Percentiles rank a stretch among this genome's conserved stretches.
Evolutionary conservation across 2,329 filamentous ascomycete genomes (phyloP).

Genomic region (Endothia cerciana): DNA sequence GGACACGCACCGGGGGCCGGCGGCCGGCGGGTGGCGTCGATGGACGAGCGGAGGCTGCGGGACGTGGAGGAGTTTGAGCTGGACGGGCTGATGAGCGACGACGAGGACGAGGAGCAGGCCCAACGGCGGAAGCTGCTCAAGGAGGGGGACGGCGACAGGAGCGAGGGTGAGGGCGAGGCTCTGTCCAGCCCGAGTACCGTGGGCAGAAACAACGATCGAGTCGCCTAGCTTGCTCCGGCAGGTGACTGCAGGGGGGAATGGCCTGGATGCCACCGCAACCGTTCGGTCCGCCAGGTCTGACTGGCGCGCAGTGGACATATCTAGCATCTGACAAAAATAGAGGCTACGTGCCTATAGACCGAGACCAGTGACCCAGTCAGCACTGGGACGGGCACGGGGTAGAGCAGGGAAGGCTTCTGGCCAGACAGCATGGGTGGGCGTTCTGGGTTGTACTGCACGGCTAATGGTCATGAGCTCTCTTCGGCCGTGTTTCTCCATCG

Average conservation of each 20-base stretch:
- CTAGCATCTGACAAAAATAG: background rate
- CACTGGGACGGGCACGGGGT: background rate
- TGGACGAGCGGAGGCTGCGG: slow-evolving; percentile 62
- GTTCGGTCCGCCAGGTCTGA: background rate
- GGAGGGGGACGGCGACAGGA: slow-evolving; percentile 36
- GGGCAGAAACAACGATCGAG: slow-evolving; percentile 49
- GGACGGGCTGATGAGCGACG: slow-evolving; percentile 86
- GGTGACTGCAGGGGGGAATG: background rate
- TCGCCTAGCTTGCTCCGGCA: slow-evolving; percentile 30
- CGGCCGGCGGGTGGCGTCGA: slow-evolving; percentile 18
- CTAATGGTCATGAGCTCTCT: slow-evolving; percentile 4
- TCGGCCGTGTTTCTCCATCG: background rate
- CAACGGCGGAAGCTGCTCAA: slow-evolving; percentile 43
- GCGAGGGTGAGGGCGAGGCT: slow-evolving; percentile 31
- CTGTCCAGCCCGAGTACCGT: slow-evolving; percentile 54
- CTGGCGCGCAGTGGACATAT: background rate
- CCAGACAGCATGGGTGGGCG: slow-evolving; percentile 22
- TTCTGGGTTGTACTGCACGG: slow-evolving; percentile 18
- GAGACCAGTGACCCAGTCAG: background rate
- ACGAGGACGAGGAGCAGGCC: slow-evolving; percentile 65
- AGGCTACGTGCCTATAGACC: background rate
- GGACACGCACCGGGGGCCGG: slow-evolving; percentile 36
- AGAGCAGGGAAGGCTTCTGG: background rate
- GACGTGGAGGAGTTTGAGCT: slow-evolving; percentile 95
- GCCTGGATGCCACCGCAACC: too few relatives aligned